phyloP scores from a whole-genome alignment of 257 asterid species.

The Solanum stenotomum region DNA sequence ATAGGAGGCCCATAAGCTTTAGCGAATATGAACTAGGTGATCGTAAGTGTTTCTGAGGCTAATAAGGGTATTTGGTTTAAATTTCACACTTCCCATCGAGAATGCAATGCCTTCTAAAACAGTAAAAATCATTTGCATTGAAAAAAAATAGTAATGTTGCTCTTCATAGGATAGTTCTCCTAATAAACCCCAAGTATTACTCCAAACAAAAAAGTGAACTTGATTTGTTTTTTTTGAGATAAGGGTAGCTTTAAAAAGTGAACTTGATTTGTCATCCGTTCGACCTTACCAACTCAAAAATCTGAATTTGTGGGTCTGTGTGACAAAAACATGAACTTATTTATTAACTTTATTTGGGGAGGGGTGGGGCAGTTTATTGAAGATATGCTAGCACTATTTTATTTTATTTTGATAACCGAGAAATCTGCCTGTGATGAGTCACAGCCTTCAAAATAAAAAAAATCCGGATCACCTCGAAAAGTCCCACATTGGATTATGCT shows the following conservation, averaged over 20 bases:
- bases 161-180: background rate
- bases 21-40: background rate
- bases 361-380: background rate
- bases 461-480: too few relatives aligned
- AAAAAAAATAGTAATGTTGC: background rate
- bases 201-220: background rate
- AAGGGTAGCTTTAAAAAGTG: background rate
- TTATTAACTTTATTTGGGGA: background rate
- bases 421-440: too few relatives aligned
- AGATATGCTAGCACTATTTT: background rate
- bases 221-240: background rate
- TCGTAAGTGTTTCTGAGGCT: background rate
- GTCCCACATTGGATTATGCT: too few relatives aligned
- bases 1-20: background rate
- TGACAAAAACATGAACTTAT: background rate
- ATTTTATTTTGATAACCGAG: too few relatives aligned
- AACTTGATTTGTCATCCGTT: background rate
- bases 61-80: background rate
- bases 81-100: background rate
- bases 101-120: background rate
- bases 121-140: background rate
- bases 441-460: too few relatives aligned
- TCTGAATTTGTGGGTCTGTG: background rate
- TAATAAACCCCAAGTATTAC: background rate
- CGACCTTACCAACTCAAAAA: background rate